These are phyloP conservation scores for Phialocephala sp. DNA, from an alignment of 2,329 filamentous ascomycete genomes.

Conservation along the genomic window DNA sequence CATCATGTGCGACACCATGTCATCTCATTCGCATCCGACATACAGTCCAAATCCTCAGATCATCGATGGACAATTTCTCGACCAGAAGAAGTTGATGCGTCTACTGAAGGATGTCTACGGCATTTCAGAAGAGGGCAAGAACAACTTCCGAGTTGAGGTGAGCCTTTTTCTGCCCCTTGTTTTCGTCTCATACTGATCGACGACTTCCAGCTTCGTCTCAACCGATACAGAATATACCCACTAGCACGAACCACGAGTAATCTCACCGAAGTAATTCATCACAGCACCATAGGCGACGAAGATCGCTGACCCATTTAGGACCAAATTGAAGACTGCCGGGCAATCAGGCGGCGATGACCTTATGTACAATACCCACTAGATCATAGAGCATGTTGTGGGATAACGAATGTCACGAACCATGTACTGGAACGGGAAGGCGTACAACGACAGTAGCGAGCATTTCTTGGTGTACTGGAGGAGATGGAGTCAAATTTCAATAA, in stretches of 20 bases:
- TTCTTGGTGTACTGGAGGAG: neutral
- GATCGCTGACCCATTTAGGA: constrained; percentile 20
- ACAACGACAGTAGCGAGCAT: neutral
- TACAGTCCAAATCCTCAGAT: constrained; percentile 23
- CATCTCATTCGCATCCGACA: constrained; percentile 3
- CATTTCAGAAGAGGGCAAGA: constrained; percentile 28
- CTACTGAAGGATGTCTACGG: constrained; percentile 32
- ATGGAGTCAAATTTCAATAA: neutral
- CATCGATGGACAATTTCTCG: constrained; percentile 33
- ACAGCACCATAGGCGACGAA: too few species aligned
- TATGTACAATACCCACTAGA: neutral
- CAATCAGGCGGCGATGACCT: constrained; percentile 18
- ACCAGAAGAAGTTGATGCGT: constrained; percentile 30
- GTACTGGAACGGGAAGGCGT: neutral
- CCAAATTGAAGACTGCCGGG: constrained; percentile 32
- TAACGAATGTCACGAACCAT: neutral
- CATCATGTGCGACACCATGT: constrained; percentile 14
- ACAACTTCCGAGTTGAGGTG: constrained; percentile 35
- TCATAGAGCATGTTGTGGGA: neutral
- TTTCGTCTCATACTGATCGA: neutral
- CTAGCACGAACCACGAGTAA: constrained; percentile 13
- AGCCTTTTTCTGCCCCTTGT: neutral
- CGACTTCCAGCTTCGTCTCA: constrained; percentile 28
- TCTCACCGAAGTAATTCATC: constrained; percentile 27
- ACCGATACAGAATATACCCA: constrained; percentile 35